Evolutionary conservation across 1,284 basidiomycete species (phyloP).

Genomic region (Melampsora americana): DNA sequence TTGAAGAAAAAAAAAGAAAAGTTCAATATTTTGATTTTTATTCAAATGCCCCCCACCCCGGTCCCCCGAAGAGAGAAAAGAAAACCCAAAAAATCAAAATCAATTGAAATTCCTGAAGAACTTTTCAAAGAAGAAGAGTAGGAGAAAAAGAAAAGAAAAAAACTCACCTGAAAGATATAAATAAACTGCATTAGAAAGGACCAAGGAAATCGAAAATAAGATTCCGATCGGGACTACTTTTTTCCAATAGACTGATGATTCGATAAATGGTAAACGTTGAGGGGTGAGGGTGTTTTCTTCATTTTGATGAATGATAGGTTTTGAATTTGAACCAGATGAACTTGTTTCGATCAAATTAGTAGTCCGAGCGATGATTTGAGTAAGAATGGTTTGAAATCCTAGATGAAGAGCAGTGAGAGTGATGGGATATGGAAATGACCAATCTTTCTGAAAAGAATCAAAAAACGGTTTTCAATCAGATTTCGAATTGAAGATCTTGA

Average conservation of each 20-base stretch:
- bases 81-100: too few relatives aligned
- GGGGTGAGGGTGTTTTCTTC: not conserved
- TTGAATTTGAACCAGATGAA: not conserved
- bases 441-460: not conserved
- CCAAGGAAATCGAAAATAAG: not conserved
- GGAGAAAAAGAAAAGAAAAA: not conserved
- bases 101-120: too few relatives aligned
- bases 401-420: not conserved
- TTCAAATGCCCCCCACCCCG: too few relatives aligned
- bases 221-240: not conserved
- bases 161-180: not conserved
- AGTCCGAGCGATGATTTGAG: not conserved
- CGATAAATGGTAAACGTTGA: not conserved
- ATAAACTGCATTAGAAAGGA: not conserved
- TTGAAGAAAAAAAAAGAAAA: too few relatives aligned
- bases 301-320: not conserved
- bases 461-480: too few relatives aligned
- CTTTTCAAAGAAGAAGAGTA: too few relatives aligned
- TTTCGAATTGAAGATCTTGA: too few relatives aligned
- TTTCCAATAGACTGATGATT: not conserved
- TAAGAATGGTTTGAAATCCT: not conserved
- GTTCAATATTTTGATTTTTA: too few relatives aligned
- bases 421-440: conserved; percentile 4
- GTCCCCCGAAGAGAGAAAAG: too few relatives aligned
- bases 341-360: not conserved